Evolutionary conservation across 2,329 filamentous ascomycete genomes (phyloP).

Genomic region (Xylaria sp.): DNA sequence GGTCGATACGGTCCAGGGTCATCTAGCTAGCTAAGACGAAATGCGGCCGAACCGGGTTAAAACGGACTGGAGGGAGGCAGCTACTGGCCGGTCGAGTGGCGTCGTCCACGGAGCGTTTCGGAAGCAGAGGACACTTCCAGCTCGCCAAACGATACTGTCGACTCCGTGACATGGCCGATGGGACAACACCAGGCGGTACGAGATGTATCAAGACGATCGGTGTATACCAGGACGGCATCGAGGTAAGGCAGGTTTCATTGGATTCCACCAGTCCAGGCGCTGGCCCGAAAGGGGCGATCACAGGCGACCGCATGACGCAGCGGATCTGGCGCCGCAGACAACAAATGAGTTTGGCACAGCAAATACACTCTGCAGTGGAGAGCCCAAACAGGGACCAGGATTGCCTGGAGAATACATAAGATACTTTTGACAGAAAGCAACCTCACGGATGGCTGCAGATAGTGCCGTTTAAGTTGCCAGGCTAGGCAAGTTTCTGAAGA

Average conservation of each 20-base stretch:
- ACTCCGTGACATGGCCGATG: constrained; percentile 34
- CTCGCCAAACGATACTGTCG: constrained; percentile 32
- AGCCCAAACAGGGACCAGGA: constrained; percentile 46
- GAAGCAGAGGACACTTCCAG: constrained; percentile 23
- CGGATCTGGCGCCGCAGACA: constrained; percentile 39
- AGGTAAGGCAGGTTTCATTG: constrained; percentile 45
- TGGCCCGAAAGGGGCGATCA: constrained; percentile 44
- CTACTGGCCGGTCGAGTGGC: constrained; percentile 23
- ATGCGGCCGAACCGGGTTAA: constrained; percentile 23
- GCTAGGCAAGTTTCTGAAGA: constrained; percentile 42
- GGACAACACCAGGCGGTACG: constrained; percentile 28
- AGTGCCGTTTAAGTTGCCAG: constrained; percentile 45
- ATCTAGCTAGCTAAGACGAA: constrained; percentile 20
- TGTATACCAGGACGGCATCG: constrained; percentile 36
- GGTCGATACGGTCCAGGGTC: constrained; percentile 20
- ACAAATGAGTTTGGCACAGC: constrained; percentile 47
- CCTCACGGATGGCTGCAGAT: constrained; percentile 51
- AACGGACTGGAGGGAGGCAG: constrained; percentile 16
- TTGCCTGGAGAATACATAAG: constrained; percentile 42
- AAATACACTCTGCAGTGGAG: constrained; percentile 44
- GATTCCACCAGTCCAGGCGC: constrained; percentile 40
- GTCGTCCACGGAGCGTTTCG: constrained; percentile 27
- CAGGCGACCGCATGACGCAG: constrained; percentile 46
- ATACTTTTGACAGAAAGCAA: constrained; percentile 45
- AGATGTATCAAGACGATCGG: constrained; percentile 34